These are phyloP conservation scores for Leccinum fallax DNA, from an alignment of 1,284 basidiomycete species.

Conservation along the genomic window DNA sequence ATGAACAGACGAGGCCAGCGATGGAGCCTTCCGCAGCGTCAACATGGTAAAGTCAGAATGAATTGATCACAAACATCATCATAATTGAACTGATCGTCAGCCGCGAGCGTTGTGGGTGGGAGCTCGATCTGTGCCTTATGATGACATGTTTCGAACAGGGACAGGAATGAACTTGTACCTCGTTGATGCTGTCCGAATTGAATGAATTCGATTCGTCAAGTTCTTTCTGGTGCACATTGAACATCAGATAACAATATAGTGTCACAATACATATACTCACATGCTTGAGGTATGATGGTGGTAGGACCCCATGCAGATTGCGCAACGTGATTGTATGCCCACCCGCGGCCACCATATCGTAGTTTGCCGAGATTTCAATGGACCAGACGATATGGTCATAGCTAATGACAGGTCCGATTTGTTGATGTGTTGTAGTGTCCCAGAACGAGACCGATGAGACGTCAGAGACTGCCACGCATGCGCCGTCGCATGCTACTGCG, in stretches of 20 bases:
- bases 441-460: not conserved
- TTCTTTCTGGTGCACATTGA: not conserved
- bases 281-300: not conserved
- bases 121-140: not conserved
- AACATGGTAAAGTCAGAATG: not conserved
- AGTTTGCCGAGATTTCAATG: not conserved
- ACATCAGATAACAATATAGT: not conserved
- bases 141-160: not conserved
- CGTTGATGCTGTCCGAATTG: not conserved
- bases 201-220: not conserved
- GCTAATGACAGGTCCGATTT: not conserved
- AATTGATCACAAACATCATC: not conserved
- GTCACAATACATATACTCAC: not conserved
- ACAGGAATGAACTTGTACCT: not conserved
- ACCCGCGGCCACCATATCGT: not conserved
- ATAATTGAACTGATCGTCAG: not conserved
- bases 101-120: not conserved
- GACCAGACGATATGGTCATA: not conserved
- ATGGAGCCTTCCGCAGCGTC: not conserved
- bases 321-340: not conserved
- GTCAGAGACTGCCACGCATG: not conserved
- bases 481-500: not conserved
- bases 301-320: not conserved
- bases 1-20: not conserved
- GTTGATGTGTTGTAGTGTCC: not conserved